phyloP scores from a whole-genome alignment of 495 filamentous ascomycete genomes.

The Penicillium canescens region DNA sequence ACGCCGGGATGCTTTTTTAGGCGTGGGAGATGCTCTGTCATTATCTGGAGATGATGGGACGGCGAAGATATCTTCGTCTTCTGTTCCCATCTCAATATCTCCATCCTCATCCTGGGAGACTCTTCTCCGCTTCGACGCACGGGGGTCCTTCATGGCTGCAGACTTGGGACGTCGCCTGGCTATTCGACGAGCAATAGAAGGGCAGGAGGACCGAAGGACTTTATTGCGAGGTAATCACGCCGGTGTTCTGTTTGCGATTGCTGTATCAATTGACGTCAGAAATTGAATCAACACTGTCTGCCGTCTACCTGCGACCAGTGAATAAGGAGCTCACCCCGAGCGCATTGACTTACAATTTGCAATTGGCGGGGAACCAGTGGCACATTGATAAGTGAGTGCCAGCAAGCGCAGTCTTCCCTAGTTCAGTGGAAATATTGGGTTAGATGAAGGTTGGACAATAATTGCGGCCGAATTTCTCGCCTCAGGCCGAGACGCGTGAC shows the following conservation, averaged over 20 bases:
- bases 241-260: not conserved
- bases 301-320: not conserved
- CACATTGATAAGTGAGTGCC: not conserved
- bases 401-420: not conserved
- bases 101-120: constrained; percentile 42
- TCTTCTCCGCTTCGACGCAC: constrained; percentile 42
- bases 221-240: not conserved
- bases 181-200: not conserved
- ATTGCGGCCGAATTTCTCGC: constrained; percentile 20
- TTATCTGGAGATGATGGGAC: constrained; percentile 22
- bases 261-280: not conserved
- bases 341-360: not conserved
- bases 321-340: not conserved
- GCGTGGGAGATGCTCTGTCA: constrained; percentile 16
- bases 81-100: constrained; percentile 34
- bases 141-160: constrained; percentile 38
- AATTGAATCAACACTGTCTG: constrained; percentile 1
- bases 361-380: not conserved
- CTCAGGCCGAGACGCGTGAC: constrained; percentile 39
- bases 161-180: not conserved
- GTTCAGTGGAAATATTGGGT: no score
- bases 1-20: constrained; percentile 25
- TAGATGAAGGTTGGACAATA: constrained; percentile 11
- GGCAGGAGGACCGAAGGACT: not conserved
- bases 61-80: constrained; percentile 16